Conservation (phyloP, 106 monocot genomes). For the Acorus gramineus region DNA sequence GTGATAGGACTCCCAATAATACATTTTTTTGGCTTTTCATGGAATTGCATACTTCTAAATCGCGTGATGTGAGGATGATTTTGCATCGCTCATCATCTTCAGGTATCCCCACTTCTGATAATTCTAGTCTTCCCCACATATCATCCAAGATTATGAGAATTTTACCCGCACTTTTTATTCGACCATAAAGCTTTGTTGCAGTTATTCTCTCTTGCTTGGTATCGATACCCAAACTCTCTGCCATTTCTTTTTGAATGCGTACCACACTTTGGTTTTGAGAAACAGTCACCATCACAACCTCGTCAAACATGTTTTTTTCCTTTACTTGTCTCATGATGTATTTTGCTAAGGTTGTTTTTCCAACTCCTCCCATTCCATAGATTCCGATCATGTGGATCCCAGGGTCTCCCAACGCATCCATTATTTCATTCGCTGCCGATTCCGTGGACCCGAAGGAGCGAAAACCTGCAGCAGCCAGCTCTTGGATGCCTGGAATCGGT, state of each 20-base stretch:
- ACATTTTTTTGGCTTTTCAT: constrained; percentile 4
- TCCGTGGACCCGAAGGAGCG: constrained; percentile 11
- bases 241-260: constrained; percentile 14
- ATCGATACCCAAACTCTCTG: constrained; percentile 10
- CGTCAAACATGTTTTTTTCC: constrained; percentile 14
- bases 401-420: constrained; percentile 11
- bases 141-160: constrained; percentile 35
- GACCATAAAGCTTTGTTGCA: constrained; percentile 1
- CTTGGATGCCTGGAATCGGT: neutral
- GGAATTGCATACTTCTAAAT: constrained; percentile 5
- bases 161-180: constrained; percentile 18
- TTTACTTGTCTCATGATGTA: constrained; percentile 10
- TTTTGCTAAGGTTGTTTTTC: no score
- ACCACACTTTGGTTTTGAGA: constrained; percentile 17
- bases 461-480: constrained; percentile 14
- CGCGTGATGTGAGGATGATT: constrained; percentile 12
- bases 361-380: constrained; percentile 22
- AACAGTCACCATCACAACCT: constrained; percentile 12
- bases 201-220: neutral
- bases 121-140: constrained; percentile 15
- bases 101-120: constrained; percentile 17
- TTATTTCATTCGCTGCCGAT: constrained; percentile 9
- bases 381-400: constrained; percentile 16
- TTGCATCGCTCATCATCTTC: constrained; percentile 11
- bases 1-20: constrained; percentile 11